Evolutionary conservation across 208 protist genomes (phyloP).

Genomic region (Porcisia hertigi): DNA sequence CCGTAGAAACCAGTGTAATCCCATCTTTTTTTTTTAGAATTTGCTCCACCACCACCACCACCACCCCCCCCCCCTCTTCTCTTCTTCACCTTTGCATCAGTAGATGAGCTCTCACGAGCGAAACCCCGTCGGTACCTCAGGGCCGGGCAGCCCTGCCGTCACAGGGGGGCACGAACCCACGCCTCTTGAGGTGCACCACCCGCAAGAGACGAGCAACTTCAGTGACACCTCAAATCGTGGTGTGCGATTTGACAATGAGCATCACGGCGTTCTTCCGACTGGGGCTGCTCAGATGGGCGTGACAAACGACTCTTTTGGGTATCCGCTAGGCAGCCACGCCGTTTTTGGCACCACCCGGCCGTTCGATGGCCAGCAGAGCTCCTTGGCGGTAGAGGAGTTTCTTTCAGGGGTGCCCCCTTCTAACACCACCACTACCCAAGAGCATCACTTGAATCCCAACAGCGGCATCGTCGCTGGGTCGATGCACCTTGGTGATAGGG

Average conservation of each 20-base stretch:
- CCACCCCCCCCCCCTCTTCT: not conserved
- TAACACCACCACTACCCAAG: constrained; percentile 11
- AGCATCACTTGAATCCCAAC: not conserved
- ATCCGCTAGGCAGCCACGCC: constrained; percentile 25
- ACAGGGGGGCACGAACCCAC: not conserved
- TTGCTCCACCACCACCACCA: not conserved
- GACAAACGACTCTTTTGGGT: constrained; percentile 53
- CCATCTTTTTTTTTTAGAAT: not conserved
- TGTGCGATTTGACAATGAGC: not conserved
- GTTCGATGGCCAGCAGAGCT: constrained; percentile 23
- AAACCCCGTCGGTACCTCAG: not conserved
- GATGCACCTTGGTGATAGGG: constrained; percentile 23
- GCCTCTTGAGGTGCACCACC: not conserved
- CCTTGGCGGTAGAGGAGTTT: constrained; percentile 40
- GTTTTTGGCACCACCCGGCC: constrained; percentile 44
- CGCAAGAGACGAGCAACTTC: not conserved
- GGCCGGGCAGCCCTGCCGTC: not conserved
- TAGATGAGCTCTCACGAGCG: constrained; percentile 6
- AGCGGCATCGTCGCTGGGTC: not conserved
- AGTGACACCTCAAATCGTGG: not conserved
- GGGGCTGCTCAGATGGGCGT: constrained; percentile 2
- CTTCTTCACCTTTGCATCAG: not conserved
- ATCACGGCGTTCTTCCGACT: not conserved
- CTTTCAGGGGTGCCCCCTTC: constrained; percentile 22
- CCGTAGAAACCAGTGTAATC: too few relatives aligned